Evolutionary conservation across 2,329 filamentous ascomycete species (phyloP).

Genomic region (Exophiala aquamarina): DNA sequence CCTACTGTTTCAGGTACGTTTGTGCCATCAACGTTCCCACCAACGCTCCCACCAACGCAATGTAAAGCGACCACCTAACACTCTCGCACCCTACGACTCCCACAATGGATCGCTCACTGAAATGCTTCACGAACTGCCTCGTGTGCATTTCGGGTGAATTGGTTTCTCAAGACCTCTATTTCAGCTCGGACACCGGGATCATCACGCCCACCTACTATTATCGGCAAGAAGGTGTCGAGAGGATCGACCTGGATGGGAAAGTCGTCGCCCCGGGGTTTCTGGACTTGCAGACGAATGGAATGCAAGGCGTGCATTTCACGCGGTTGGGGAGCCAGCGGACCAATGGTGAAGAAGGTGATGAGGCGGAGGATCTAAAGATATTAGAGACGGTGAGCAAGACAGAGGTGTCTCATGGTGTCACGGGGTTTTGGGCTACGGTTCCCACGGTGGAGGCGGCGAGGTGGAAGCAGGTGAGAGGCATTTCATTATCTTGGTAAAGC

Average conservation of each 20-base stretch:
- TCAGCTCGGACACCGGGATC: conserved; percentile 17
- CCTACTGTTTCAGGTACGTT: too few species aligned
- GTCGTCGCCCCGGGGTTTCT: conserved; percentile 57
- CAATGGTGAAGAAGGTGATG: background rate
- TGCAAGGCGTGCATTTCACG: conserved; percentile 35
- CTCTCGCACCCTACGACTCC: too few species aligned
- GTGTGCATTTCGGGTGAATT: conserved; percentile 22
- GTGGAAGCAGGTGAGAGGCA: conserved; percentile 26
- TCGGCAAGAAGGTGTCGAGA: conserved; percentile 20
- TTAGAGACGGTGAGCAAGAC: conserved; percentile 16
- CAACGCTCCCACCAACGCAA: too few species aligned
- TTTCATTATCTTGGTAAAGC: too few species aligned
- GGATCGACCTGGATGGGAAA: conserved; percentile 46
- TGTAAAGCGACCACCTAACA: too few species aligned
- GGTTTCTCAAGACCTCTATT: conserved; percentile 24
- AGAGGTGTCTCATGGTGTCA: conserved; percentile 20
- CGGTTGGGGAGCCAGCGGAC: conserved; percentile 3
- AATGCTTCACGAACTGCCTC: conserved; percentile 26
- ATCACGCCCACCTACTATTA: conserved; percentile 27
- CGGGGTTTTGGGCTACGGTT: conserved; percentile 26
- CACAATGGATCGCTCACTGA: conserved; percentile 17
- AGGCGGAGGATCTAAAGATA: conserved; percentile 10
- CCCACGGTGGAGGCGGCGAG: conserved; percentile 20
- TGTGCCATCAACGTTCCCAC: too few species aligned
- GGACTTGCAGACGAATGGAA: conserved; percentile 57